Base-by-base conservation (phyloP, 768 basidiomycete genomes). In the Auriscalpium orientale region DNA sequence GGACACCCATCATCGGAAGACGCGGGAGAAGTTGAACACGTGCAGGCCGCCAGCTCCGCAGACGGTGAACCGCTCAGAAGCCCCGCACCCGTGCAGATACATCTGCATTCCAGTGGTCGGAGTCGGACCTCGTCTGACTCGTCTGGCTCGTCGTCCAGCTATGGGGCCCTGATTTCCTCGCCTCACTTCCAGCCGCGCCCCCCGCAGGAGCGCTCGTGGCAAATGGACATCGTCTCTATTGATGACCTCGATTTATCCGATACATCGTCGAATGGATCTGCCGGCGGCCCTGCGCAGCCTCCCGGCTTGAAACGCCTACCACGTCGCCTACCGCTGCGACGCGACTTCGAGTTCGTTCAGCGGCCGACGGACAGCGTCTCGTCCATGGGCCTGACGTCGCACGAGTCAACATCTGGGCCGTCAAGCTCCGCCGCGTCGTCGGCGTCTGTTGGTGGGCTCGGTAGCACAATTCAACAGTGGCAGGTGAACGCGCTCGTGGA, bases 161-260 rank as follows among this genome's bases (percentile, higher is more conserved):
- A 62, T n/a, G 61, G 55, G 46, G 56, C 54, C 51, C 61, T 55
- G 8, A 49, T 50, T 46, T 45, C 51, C 11, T 58, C 56, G 15
- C 20, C 46, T 44, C 28, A 56, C 57, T 2, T 44, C 50, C 21
- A 55, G 43, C 46, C 57, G 57, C 77, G 65, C 70, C 67, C 34
- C 66, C 63, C 8, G 4, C 56, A 54, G 22, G 71, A 73, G 34
- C 72, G 78, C 1, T 79, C 75, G 33, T 87, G 78, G 81, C 76
- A 73, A 58, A 81, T 88, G 49, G 86, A 90, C 56, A 78, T 89
- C 47, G 85, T 85, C 20, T 86, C 87, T 7, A 81, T 90, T 48
- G 88, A 91, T 64, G 89, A 90, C 43, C 70, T 89, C 44, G 88
- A 91, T 56, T 70, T 90, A n/a, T 90, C 89, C 1, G 89, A 90